A percentile compares a stretch with the other conserved stretches of the same genome.
These are phyloP conservation scores for Epichloe glyceriae DNA, from an alignment of 2,329 filamentous ascomycete genomes.

Conservation along the genomic window DNA sequence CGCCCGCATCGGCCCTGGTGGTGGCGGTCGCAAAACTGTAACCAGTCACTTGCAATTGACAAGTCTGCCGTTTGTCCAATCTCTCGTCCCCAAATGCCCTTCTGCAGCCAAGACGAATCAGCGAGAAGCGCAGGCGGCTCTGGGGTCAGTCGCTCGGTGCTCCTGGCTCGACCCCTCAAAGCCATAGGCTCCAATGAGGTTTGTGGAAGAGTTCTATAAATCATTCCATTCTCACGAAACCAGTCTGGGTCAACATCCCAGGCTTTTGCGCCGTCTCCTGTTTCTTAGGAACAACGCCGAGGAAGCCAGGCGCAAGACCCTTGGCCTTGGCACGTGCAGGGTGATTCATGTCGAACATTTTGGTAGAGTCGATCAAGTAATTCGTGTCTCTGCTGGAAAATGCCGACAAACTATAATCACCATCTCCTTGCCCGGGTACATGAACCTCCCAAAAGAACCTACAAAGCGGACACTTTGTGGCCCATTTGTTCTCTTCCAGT, in stretches of 20 bases:
- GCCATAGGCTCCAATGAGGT: conserved; percentile 10
- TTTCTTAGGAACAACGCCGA: conserved; percentile 21
- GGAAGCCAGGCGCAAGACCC: conserved; percentile 18
- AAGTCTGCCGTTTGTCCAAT: conserved; percentile 18
- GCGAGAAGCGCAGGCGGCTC: conserved; percentile 6
- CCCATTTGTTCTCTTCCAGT: conserved; percentile 20
- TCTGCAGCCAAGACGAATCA: conserved; percentile 14
- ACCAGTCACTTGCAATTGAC: conserved; percentile 18
- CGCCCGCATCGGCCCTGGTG: conserved; percentile 21
- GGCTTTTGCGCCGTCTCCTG: conserved; percentile 15
- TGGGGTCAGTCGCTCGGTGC: conserved; percentile 2
- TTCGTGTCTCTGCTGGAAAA: conserved; percentile 23
- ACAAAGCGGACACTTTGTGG: conserved; percentile 22
- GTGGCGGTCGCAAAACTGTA: conserved; percentile 21
- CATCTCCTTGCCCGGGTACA: conserved; percentile 17
- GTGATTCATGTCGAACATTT: conserved; percentile 20
- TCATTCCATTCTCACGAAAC: conserved; percentile 22
- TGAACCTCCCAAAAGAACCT: conserved; percentile 22
- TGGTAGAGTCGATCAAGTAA: conserved; percentile 19
- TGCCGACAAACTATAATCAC: conserved; percentile 19
- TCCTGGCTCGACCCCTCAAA: conserved; percentile 9
- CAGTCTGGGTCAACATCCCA: conserved; percentile 20
- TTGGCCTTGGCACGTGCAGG: conserved; percentile 15
- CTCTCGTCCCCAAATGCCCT: conserved; percentile 22
- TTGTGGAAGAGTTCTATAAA: conserved; percentile 19